Base-by-base conservation (phyloP, 306 rosid genomes). In the Vicia villosa region DNA sequence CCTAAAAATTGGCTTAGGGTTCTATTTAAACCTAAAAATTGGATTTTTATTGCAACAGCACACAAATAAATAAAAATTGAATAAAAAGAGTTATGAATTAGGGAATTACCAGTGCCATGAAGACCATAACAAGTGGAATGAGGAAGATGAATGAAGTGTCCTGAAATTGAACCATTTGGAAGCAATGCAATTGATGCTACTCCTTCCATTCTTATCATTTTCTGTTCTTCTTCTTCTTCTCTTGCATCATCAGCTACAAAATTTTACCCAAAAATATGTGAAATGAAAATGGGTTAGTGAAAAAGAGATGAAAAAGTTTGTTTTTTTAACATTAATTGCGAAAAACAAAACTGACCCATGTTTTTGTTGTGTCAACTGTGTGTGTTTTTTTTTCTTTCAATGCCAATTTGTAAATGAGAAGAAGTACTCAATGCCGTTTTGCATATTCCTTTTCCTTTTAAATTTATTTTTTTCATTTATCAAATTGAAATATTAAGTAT, bases 141-240 rank as follows among this genome's bases (percentile, higher is more conserved):
- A 6, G 90, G 94, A 77, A 82, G 87, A 22, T 84, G 89, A 43
- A 94, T 83, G 86, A 94, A 90, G 82, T 88, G 97, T 26, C 98
- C 98, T 16, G 97, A 94, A 54, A 94, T 57, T 36, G 97, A 90
- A 8, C 97, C 97, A 74, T 84, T 72, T 57, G 97, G 92, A 66
- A 90, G 70, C 62, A 94, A 73, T 68, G 92, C 97, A 55, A 94
- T 80, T 37, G 98, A 94, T 76, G 96, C 97, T 46, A 94, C 82
- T 74, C 98, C 98, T 84, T 90, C 96, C 96, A 56, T 56, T 56
- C 8, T 52, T 52, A 20, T 4, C 11, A 86, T 88, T 49, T 52
- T 66, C 21, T 52, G 40, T 47, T 11, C 74, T 41, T 68, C 52
- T 63, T 47, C 79, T 63, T 56, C 87, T 67, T 38, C 75, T 30